Evolutionary conservation across 2,329 filamentous ascomycete genomes (phyloP), one percentile per base, ranked within the genome.

Genomic region (Ophiocordyceps sinensis): DNA sequence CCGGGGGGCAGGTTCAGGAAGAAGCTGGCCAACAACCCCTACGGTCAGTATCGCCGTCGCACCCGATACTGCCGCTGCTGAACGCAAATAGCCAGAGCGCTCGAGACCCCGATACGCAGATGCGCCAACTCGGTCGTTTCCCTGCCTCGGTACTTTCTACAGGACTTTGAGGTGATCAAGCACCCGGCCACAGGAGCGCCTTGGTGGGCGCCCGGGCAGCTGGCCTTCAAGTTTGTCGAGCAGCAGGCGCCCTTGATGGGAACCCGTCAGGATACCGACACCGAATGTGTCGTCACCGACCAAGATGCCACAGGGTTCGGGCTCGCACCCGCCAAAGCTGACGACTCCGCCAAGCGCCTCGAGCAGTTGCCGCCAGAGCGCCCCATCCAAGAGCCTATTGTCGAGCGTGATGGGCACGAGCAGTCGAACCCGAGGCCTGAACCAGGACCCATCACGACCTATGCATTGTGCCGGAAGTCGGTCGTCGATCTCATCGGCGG

Each of bases 101-200:
- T 87, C 19, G 72, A 73, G 28, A 71, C 72, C 0, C 74, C 77
- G 0, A 43, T 79, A 19, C 75, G 82, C 41, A 49, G 55, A 43
- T 84, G 79, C 50, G 51, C 57, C 19, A 53, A 70, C 28, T 76
- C 77, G 1, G 45, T 51, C 0, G 53, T 56, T 0, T 51, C 53
- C 1, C 56, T 85, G 7, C 82, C 82, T 2, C 58, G 56, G 13
- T 76, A 70, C 50, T 81, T 85, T 53, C 61, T 85, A 5, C 72
- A 82, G 41, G 64, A 73, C 28, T 77, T 85, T 44, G 66, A 69
- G 26, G 51, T 77, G 2, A 60, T 77, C 12, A 52, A 60, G 1
- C 69, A 82, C 42, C 77, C 78, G 0, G 59, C 66, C 10, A 74
- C 71, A 0, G 52, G 57, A 0, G 49, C 60, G 2, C 62, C 69